A percentile compares a stretch with the other conserved stretches of the same genome.
Evolutionary conservation across 2,329 filamentous ascomycete genomes (phyloP).

Genomic region (Didymella pomorum): DNA sequence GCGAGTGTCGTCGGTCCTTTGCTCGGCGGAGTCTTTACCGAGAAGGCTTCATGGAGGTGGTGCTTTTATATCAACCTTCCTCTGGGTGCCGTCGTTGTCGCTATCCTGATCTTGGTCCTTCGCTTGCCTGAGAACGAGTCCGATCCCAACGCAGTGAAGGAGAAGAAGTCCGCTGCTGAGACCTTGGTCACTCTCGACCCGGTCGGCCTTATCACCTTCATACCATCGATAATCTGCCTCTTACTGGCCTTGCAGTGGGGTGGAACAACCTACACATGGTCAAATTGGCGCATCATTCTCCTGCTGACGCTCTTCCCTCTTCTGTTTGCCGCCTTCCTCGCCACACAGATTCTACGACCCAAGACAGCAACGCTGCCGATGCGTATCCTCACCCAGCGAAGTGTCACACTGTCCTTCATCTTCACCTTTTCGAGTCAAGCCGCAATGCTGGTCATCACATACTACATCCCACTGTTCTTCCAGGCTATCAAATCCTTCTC

Average conservation of each 20-base stretch:
- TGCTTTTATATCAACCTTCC: no score
- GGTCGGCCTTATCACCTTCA: slow-evolving; percentile 37
- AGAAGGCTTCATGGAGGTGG: no score
- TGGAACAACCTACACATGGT: not conserved
- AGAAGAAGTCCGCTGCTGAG: no score
- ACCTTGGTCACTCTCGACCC: no score
- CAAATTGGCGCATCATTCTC: not conserved
- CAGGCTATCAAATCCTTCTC: slow-evolving; percentile 28
- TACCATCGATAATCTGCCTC: slow-evolving; percentile 38
- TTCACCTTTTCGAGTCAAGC: slow-evolving; percentile 19
- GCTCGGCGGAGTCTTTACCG: slow-evolving; percentile 53
- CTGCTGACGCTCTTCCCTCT: not conserved
- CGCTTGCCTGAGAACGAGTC: no score
- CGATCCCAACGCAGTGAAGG: no score
- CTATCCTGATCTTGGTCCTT: no score
- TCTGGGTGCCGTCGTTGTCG: no score
- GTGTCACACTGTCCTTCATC: no score
- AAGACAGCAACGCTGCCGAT: no score
- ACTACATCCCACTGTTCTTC: slow-evolving; percentile 34
- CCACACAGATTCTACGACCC: no score
- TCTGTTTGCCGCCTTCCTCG: slow-evolving; percentile 42
- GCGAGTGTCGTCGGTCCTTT: slow-evolving; percentile 34
- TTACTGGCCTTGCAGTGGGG: slow-evolving; percentile 44
- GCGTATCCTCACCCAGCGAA: no score
- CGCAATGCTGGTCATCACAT: slow-evolving; percentile 10